Conservation (phyloP, 2,329 filamentous ascomycete genomes). For the Dothiorella sarmentorum region DNA sequence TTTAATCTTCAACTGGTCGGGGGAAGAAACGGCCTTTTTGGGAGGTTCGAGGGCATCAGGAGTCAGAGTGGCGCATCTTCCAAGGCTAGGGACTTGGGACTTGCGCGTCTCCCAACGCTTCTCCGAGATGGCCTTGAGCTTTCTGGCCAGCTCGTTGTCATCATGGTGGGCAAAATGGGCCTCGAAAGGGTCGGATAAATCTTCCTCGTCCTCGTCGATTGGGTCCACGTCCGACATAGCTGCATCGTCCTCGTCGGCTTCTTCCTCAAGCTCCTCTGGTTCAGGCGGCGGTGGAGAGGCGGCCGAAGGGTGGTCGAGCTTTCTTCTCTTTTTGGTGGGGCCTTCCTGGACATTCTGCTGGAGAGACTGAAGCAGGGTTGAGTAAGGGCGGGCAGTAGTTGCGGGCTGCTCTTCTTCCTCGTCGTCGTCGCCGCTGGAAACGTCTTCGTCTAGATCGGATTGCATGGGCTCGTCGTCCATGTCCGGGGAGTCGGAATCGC, state of each 20-base stretch:
- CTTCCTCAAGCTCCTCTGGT: conserved; percentile 25
- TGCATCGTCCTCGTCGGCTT: conserved; percentile 25
- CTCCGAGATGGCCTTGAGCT: conserved; percentile 44
- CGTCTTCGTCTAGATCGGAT: conserved; percentile 4
- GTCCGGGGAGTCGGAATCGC: conserved; percentile 18
- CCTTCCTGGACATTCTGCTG: conserved; percentile 42
- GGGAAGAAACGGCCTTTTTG: conserved; percentile 26
- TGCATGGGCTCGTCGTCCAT: conserved; percentile 29
- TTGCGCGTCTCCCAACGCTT: conserved; percentile 50
- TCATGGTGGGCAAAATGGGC: conserved; percentile 71
- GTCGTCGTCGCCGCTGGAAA: conserved; percentile 27
- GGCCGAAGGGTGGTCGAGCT: conserved; percentile 38
- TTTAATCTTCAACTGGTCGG: conserved; percentile 33
- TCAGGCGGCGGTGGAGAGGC: conserved; percentile 9
- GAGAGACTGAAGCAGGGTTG: conserved; percentile 55
- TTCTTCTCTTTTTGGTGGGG: conserved; percentile 53
- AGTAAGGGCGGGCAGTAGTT: conserved; percentile 47
- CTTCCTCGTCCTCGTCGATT: conserved; percentile 45
- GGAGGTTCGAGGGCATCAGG: conserved; percentile 21
- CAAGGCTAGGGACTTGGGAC: conserved; percentile 26
- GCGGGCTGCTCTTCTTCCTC: conserved; percentile 27
- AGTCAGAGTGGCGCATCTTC: conserved; percentile 30
- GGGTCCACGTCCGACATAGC: conserved; percentile 40
- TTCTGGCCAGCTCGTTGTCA: conserved; percentile 55
- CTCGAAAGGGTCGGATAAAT: conserved; percentile 69